phyloP scores from a whole-genome alignment of 352 stramenopile species.

The Pythium periplocum region DNA sequence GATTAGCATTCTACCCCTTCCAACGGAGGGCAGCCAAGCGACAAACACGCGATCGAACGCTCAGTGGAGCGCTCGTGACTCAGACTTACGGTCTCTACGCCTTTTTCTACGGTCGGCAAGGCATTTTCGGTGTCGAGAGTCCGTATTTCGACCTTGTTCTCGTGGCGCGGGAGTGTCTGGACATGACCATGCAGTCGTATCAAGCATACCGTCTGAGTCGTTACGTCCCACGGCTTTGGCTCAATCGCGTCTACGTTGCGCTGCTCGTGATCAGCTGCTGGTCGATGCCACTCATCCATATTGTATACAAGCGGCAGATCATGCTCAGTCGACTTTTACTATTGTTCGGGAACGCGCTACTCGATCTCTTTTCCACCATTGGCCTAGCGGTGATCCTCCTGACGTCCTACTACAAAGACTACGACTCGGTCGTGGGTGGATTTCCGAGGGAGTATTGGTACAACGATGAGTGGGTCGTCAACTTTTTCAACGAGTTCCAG shows the following conservation, averaged over 20 bases:
- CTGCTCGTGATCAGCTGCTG: slow-evolving; percentile 20
- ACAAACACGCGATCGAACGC: no score
- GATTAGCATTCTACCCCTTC: neutral
- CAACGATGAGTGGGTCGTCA: slow-evolving; percentile 22
- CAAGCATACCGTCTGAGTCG: slow-evolving; percentile 19
- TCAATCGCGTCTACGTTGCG: slow-evolving; percentile 5
- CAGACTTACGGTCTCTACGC: no score
- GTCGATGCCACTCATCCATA: slow-evolving; percentile 4
- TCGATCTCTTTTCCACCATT: slow-evolving; percentile 19
- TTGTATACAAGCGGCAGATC: neutral
- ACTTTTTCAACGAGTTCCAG: slow-evolving; percentile 17
- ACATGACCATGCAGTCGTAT: slow-evolving; percentile 13
- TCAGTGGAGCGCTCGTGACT: no score
- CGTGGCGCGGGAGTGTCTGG: slow-evolving; percentile 6
- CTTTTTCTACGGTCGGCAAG: neutral
- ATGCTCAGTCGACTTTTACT: slow-evolving; percentile 11
- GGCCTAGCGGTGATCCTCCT: slow-evolving; percentile 10
- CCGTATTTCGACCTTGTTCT: slow-evolving; percentile 18
- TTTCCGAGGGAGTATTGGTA: slow-evolving; percentile 16
- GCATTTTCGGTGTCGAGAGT: slow-evolving; percentile 19
- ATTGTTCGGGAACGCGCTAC: slow-evolving; percentile 11
- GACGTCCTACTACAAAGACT: slow-evolving; percentile 7
- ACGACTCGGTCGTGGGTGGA: neutral
- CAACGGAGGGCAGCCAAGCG: neutral
- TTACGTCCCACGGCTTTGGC: slow-evolving; percentile 10